Evolutionary conservation across 2,329 filamentous ascomycete species (phyloP), one percentile per base, ranked within the genome.

Genomic region (Colletotrichum sojae): DNA sequence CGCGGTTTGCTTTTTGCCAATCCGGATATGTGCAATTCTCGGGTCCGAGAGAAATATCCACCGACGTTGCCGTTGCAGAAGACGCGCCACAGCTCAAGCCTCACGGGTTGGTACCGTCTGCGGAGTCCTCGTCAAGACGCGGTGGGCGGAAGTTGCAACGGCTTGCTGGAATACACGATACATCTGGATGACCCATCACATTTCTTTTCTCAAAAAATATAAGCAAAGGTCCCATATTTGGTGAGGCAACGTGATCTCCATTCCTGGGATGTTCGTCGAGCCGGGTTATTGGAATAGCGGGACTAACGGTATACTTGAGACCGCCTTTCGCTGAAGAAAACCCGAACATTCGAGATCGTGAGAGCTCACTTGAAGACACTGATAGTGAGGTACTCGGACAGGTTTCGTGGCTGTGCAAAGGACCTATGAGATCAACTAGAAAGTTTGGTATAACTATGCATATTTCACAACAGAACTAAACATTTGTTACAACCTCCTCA

Each of bases 141-240:
- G 55, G 36, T 65, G 54, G 63, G 39, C 46, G 40, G n/a, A 46
- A 18, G 54, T 53, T 54, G 39, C n/a, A 65, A 46, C 13, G 18
- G 27, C 18, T 45, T 36, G 18, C 25, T 49, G 8, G 22, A 39
- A 20, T 45, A 16, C 6, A 61, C 27, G 9, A 8, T 20, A n/a
- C n/a, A 9, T 31, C 13, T 49, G 22, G 25, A 40, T 61, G 49
- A 61, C 40, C 27, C 15, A 62, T 61, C 57, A 43, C 12, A 49
- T 49, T 49, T 43, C 49, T 61, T 55, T 22, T 43, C 3, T 20
- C 16, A 53, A 39, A 40, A 27, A 12, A 55, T n/a, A 6, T 36
- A 49, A 20, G 25, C n/a, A 25, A 13, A 16, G 16, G 8, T 39
- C 8, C 48, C 54, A 55, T 27, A 39, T 36, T 36, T 3, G 59